Evolutionary conservation across 1,284 basidiomycete species (phyloP), one percentile per base, ranked within the genome.

Genomic region (Malassezia furfur): DNA sequence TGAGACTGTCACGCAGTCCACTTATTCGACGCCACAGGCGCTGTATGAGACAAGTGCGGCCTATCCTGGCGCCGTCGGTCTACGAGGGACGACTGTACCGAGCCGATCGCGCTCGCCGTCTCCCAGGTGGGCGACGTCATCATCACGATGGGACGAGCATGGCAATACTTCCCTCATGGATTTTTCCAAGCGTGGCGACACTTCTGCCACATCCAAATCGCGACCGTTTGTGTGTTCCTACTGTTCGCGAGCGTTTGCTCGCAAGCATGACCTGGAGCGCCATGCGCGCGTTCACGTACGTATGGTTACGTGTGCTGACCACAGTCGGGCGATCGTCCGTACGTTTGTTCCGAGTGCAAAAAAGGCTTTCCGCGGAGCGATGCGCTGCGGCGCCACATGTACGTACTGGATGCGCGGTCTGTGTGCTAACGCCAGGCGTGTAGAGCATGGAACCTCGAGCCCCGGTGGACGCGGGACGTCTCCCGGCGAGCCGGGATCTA

Each of bases 291-390:
- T 72, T 2, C 71, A 72, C 37, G 54, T 59, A 48, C 31, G 54
- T 46, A 28, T 40, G 10, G 38, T 14, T 2, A 40, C 11, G n/a
- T 17, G 25, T 9, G 17, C 48, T 21, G 36, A 28, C 17, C 14
- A 14, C 12, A 58, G 43, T 69, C 68, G 15, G 72, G 72, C 36
- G 72, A 74, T 54, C 69, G 70, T 53, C 72, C 72, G 15, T 74
- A 74, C 49, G 58, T 73, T 1, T 74, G 72, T 56, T 61, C 68
- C 30, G 65, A 64, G 36, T 74, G 72, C 59, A 60, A 66, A 15
- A 70, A 70, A 44, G 72, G 68, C 8, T 74, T 74, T 51, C 72
- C 72, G 1, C 55, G 72, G 14, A 69, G 65, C 44, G 72, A 74
- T 49, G 72, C 72, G 19, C 46, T 74, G 22, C 62, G 72, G 14